Base-by-base conservation (phyloP, 2,329 filamentous ascomycete genomes). In the Laburnicola sp. region DNA sequence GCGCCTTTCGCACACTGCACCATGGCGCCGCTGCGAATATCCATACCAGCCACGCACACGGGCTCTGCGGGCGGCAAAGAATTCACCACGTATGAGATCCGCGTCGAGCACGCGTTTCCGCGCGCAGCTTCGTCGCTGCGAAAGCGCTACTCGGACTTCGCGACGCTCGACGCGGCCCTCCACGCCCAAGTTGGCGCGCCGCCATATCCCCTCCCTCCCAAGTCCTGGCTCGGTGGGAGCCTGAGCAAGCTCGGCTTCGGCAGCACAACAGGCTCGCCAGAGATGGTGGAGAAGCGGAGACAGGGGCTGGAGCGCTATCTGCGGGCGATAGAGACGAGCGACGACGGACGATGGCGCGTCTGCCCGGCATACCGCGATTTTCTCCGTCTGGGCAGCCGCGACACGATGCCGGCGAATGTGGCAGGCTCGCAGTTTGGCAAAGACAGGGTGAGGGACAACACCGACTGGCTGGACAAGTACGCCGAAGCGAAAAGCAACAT, bases 121-220 rank as follows among this genome's bases (percentile, higher is more conserved):
- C 81, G 93, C 10, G 85, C 87, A 41, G 88, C 87, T 3, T 88
- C 87, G 63, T 86, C 88, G 58, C 79, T 91, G 4, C 84, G 86
- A 65, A 93, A 92, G 74, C 87, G 89, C 63, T 95, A 93, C 78
- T 90, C 86, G 46, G 89, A 94, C 69, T 94, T 94, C 67, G 76
- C 78, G 48, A 71, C 78, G 40, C 83, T 95, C 11, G 84, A 94
- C 74, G 71, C 77, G 27, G 74, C 81, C 3, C 80, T 95, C 6
- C 78, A 79, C 21, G 75, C 80, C 35, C 76, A 84, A 43, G 81
- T 86, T 50, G 84, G 85, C 61, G 67, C 87, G 21, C 88, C 89
- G 6, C 89, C 89, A 0, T 76, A 78, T 1, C 75, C 86, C 0
- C 78, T 93, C 2, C 89, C 89, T 1, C 76, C 76, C 10, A 94